Evolutionary conservation across 352 stramenopile genomes (phyloP), one percentile per base, ranked within the genome.

Genomic region (Globisporangium cystogenes): DNA sequence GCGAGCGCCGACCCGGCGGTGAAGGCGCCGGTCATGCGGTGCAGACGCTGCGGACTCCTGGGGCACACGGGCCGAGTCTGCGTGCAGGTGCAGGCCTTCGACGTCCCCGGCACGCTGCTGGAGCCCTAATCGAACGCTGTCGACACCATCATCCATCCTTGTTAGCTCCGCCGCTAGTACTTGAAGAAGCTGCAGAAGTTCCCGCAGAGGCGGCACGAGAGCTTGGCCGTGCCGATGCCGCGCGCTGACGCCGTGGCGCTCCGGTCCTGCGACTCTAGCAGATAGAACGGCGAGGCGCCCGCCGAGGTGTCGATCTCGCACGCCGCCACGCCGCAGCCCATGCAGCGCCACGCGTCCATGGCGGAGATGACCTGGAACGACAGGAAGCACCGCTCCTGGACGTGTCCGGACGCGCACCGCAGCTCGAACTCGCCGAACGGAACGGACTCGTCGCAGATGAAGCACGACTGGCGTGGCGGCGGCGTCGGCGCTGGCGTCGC

Each of bases 331-430:
- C 76, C 78, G 37, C 82, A 93, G 39, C 80, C 77, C 74, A 90
- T 81, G 59, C 82, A 93, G 48, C 91, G 91, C 80, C 80, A 93
- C 39, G 76, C 67, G 47, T 87, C 76, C 67, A 87, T 82, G 2
- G 72, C 71, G 24, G 72, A 54, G 24, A 93, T 67, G 11, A 73
- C 74, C 50, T 74, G 70, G 39, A 90, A 90, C 29, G 78, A 91
- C 21, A 91, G 54, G 39, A 91, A 93, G 48, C 82, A 91, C 14
- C 82, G 69, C 41, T 91, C 79, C 44, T 88, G 61, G n/a, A 68
- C 59, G 56, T 93, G 82, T 4, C 74, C 70, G 3, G 73, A 69
- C 26, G 68, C 65, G 50, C 82, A 93, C 18, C 63, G 62, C 29
- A 84, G 60, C 45, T 83, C 73, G 6, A 90, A 65, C 48, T 91